phyloP scores from a whole-genome alignment of 495 filamentous ascomycete species.

The Annulohypoxylon moriforme region DNA sequence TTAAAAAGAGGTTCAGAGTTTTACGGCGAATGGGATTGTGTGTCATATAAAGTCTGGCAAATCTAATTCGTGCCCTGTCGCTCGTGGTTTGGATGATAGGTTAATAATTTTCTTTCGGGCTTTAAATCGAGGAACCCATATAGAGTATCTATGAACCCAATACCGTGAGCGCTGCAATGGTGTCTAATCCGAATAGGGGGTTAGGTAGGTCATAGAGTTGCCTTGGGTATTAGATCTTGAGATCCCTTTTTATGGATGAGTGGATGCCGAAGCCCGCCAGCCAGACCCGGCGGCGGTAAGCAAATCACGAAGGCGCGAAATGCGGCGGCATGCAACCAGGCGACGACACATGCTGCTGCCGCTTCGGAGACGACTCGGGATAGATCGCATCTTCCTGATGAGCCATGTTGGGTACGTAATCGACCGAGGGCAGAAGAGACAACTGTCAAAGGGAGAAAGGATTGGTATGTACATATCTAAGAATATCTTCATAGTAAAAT shows the following conservation, averaged over 20 bases:
- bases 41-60: conserved; percentile 31
- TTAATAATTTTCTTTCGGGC: conserved; percentile 36
- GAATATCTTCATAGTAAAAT: conserved; percentile 29
- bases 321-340: conserved; percentile 38
- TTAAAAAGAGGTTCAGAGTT: conserved; percentile 19
- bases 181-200: conserved; percentile 33
- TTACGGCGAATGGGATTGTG: conserved; percentile 29
- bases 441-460: conserved; percentile 28
- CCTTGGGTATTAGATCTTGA: conserved; percentile 32
- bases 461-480: conserved; percentile 18
- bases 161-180: conserved; percentile 31
- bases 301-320: conserved; percentile 32
- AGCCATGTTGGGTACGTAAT: conserved; percentile 35
- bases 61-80: conserved; percentile 32
- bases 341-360: conserved; percentile 35
- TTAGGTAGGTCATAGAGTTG: conserved; percentile 21
- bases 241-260: conserved; percentile 4
- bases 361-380: conserved; percentile 40
- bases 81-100: conserved; percentile 44
- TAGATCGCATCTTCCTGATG: conserved; percentile 21
- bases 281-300: conserved; percentile 15
- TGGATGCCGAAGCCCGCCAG: conserved; percentile 19
- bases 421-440: conserved; percentile 23
- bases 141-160: conserved; percentile 21
- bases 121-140: conserved; percentile 28